phyloP scores from a whole-genome alignment of 2,329 filamentous ascomycete genomes.

The Neofusicoccum ribis region DNA sequence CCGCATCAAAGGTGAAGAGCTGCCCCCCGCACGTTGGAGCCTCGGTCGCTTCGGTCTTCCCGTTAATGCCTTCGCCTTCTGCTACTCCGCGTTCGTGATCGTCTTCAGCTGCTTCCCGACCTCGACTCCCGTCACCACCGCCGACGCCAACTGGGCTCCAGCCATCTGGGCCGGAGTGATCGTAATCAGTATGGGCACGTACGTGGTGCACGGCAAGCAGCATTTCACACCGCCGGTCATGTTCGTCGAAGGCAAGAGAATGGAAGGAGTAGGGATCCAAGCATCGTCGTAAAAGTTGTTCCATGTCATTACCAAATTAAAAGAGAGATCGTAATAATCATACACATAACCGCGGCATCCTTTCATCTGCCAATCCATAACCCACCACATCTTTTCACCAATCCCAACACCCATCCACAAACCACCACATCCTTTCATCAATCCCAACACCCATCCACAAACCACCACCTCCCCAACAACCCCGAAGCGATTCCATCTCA shows the following conservation, averaged over 20 bases:
- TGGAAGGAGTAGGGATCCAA: conserved; percentile 14
- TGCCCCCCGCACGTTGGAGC: conserved; percentile 19
- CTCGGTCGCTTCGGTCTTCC: conserved; percentile 19
- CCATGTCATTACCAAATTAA: neutral
- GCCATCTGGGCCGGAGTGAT: conserved; percentile 21
- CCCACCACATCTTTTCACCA: too few species aligned
- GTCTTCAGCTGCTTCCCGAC: conserved; percentile 20
- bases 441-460: too few species aligned
- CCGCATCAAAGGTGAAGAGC: neutral
- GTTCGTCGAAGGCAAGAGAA: conserved; percentile 21
- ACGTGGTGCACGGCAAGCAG: conserved; percentile 17
- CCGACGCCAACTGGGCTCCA: conserved; percentile 22
- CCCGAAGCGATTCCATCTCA: too few species aligned
- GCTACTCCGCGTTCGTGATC: conserved; percentile 18
- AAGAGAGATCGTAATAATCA: neutral
- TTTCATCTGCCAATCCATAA: too few species aligned
- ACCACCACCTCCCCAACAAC: too few species aligned
- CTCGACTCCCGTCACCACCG: neutral
- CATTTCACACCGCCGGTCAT: conserved; percentile 22
- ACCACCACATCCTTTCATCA: too few species aligned
- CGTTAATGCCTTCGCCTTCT: conserved; percentile 21
- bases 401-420: too few species aligned
- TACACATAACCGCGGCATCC: neutral
- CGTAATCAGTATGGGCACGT: neutral
- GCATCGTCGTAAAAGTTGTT: neutral